These are phyloP conservation scores for Penicillium cinerascens DNA, from an alignment of 495 filamentous ascomycete species.

Conservation along the genomic window DNA sequence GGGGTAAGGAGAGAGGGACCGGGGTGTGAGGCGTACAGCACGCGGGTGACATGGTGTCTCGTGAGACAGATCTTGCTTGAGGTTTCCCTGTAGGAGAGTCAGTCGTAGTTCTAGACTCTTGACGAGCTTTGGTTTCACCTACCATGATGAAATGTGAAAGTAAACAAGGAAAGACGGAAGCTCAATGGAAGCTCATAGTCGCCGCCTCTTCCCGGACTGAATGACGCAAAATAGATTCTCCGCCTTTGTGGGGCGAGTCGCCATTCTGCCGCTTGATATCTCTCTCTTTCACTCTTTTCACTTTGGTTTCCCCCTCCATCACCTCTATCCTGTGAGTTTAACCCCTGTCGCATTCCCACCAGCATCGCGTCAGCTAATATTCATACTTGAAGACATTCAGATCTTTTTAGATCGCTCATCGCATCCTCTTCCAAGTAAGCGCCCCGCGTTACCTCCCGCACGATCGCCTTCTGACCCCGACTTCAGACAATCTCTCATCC, in stretches of 20 bases:
- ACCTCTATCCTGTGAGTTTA: conserved; percentile 1
- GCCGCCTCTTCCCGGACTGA: not conserved
- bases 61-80: conserved; percentile 66
- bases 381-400: not conserved
- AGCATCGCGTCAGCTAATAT: not conserved
- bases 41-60: conserved; percentile 85
- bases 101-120: conserved; percentile 2
- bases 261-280: conserved; percentile 26
- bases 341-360: not conserved
- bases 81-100: conserved; percentile 34
- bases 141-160: conserved; percentile 45
- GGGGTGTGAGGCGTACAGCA: conserved; percentile 59
- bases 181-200: conserved; percentile 4
- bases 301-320: not conserved
- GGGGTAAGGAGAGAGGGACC: not conserved
- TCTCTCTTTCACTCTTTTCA: conserved; percentile 13
- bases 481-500: not conserved
- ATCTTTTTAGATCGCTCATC: not conserved
- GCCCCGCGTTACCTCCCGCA: not conserved
- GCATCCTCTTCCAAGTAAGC: conserved; percentile 6
- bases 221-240: conserved; percentile 42
- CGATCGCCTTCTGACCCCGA: conserved; percentile 3
- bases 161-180: not conserved
- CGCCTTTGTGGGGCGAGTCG: conserved; percentile 29
- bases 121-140: conserved; percentile 3